Base-by-base conservation (phyloP, 345 rosid species). In the Salix suchowensis region DNA sequence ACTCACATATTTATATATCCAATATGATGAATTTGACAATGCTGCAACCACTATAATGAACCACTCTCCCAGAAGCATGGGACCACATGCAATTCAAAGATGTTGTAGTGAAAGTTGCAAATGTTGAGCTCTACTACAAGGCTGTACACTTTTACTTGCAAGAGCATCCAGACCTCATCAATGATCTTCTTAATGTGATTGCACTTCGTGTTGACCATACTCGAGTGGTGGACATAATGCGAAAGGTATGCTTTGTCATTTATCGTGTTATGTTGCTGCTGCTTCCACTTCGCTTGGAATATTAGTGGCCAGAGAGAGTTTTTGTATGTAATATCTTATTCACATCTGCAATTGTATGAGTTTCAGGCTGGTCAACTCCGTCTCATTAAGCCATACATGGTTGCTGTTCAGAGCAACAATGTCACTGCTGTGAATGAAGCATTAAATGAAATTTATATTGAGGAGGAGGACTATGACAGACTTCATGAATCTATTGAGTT, bases 11-110 rank as follows among this genome's bases (percentile, higher is more conserved):
- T 82, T 94, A 77, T 92, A 94, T 79, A 91, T 94, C 71, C 93
- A 89, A 40, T 94, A 94, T 66, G 97, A 87, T 76, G 98, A 94
- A 80, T 94, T 91, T 81, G 98, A 94, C 74, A 94, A 94, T 87
- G 98, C 98, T 64, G 98, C 98, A 10, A 91, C 97, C 67, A 94
- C 97, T 30, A 90, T 94, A 73, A 94, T 94, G 98, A 92, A 94
- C 79, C 98, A 94, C 84, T 94, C 98, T 62, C 97, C 98, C 1
- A n/a, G 97, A 91, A 85, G 97, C 98, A n/a, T 94, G 98, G 98
- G 98, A 94, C 71, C 98, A 94, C 92, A 89, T 94, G 97, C 98
- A 90, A 78, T 94, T 92, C 83, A 94, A 92, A 83, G 98, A 94
- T 80, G 89, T 92, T 44, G 85, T 85, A 5, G 97, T 89, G 34